Evolutionary conservation across 2,329 filamentous ascomycete species (phyloP).

Genomic region (Botrytis aclada): DNA sequence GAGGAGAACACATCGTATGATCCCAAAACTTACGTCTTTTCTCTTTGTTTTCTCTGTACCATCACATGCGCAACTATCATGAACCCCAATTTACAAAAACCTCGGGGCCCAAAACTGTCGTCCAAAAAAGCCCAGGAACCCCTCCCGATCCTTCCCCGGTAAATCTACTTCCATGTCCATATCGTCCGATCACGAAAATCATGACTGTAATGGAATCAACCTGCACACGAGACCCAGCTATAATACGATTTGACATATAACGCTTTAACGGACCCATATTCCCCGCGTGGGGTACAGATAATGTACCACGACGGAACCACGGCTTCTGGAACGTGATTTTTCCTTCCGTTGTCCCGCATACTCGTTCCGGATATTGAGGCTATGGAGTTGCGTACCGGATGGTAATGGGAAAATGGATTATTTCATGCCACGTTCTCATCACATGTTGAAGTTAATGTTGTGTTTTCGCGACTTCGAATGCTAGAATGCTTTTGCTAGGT

Average conservation of each 20-base stretch:
- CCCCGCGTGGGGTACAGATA: neutral
- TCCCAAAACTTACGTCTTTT: neutral
- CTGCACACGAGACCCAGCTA: neutral
- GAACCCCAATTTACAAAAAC: neutral
- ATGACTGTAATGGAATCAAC: neutral
- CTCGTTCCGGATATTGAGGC: neutral
- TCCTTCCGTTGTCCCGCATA: neutral
- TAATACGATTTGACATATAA: neutral
- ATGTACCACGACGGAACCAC: neutral
- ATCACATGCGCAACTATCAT: neutral
- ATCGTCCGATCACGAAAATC: neutral
- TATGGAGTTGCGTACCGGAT: neutral
- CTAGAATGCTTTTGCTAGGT: neutral
- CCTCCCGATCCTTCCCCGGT: neutral
- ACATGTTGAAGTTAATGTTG: neutral
- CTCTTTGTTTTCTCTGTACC: neutral
- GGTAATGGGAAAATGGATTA: neutral
- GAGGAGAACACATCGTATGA: neutral
- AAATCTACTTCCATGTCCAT: neutral
- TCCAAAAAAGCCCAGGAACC: neutral
- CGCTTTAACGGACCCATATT: neutral
- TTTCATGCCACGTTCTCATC: conserved; percentile 1
- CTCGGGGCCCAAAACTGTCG: neutral
- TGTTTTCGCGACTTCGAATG: neutral
- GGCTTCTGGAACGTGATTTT: neutral